Conservation (phyloP, 2,329 filamentous ascomycete species). For the Colletotrichum plurivorum region DNA sequence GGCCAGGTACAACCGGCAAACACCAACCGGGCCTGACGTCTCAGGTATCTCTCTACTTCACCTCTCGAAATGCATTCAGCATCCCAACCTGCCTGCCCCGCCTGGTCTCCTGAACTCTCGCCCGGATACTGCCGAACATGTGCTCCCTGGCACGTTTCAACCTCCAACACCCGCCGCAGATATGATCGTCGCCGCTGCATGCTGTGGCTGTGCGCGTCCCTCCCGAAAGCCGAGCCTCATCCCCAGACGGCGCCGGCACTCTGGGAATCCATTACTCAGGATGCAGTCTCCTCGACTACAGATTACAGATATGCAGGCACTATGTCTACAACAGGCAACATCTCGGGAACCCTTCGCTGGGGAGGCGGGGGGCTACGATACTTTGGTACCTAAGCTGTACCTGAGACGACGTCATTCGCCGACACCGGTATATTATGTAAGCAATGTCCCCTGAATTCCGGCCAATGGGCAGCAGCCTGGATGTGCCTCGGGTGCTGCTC, state of each 20-base stretch:
- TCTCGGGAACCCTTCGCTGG: background rate
- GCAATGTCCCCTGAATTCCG: background rate
- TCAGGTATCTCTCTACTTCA: slow-evolving; percentile 5
- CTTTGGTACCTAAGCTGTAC: too few species aligned
- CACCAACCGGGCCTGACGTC: slow-evolving; percentile 8
- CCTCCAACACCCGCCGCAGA: slow-evolving; percentile 14
- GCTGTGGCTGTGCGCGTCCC: slow-evolving; percentile 23
- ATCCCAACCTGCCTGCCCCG: slow-evolving; percentile 12
- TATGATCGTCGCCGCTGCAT: slow-evolving; percentile 1
- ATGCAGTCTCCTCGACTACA: background rate
- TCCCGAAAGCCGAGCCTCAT: slow-evolving; percentile 13
- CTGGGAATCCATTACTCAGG: background rate
- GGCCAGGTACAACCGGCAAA: slow-evolving; percentile 1
- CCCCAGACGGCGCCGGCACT: background rate
- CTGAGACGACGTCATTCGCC: slow-evolving; percentile 37
- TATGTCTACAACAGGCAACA: background rate
- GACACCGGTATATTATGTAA: slow-evolving; percentile 35
- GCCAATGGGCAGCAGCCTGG: slow-evolving; percentile 20
- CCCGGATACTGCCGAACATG: slow-evolving; percentile 28
- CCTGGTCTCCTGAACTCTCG: slow-evolving; percentile 13
- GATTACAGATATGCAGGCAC: slow-evolving; percentile 3
- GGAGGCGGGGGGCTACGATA: too few species aligned
- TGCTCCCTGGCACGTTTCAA: slow-evolving; percentile 27
- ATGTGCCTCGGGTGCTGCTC: slow-evolving; percentile 36
- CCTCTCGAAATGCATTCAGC: background rate